These are phyloP conservation scores for Davidsoniella virescens DNA, from an alignment of 2,329 filamentous ascomycete species.

Conservation along the genomic window DNA sequence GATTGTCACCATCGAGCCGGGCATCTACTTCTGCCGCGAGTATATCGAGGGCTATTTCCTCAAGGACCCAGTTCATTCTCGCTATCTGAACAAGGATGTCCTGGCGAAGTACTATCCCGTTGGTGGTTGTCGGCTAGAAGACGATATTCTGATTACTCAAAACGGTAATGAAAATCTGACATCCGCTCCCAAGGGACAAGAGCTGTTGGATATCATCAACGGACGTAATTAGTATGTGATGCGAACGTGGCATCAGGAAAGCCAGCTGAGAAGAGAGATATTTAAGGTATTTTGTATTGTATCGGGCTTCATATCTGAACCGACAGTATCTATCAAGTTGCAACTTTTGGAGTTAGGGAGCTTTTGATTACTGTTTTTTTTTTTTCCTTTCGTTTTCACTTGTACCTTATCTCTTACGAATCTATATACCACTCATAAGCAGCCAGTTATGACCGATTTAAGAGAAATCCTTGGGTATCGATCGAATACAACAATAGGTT, in stretches of 20 bases:
- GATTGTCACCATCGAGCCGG: conserved; percentile 67
- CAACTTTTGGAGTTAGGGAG: too few relatives aligned
- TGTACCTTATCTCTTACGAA: neutral
- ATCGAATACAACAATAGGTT: neutral
- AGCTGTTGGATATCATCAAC: conserved; percentile 48
- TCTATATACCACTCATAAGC: neutral
- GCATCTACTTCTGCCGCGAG: conserved; percentile 60
- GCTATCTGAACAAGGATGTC: conserved; percentile 48
- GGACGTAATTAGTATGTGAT: conserved; percentile 14
- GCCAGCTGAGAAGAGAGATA: too few relatives aligned
- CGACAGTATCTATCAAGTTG: too few relatives aligned
- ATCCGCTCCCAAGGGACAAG: conserved; percentile 57
- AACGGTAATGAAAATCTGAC: conserved; percentile 74
- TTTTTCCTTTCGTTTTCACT: neutral
- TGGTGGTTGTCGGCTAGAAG: conserved; percentile 85
- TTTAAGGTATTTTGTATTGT: neutral
- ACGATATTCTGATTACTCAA: conserved; percentile 68
- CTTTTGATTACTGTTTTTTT: too few relatives aligned
- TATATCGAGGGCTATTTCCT: conserved; percentile 58
- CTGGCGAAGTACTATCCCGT: conserved; percentile 58
- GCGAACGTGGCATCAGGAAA: neutral
- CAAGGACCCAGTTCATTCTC: conserved; percentile 37
- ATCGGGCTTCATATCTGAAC: neutral
- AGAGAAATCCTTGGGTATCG: neutral
- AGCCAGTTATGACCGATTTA: too few relatives aligned